A percentile compares a stretch with the other conserved stretches of the same genome.
Conservation (phyloP, 176 grass and related monocot species). For the Aegilops sharonensis region DNA sequence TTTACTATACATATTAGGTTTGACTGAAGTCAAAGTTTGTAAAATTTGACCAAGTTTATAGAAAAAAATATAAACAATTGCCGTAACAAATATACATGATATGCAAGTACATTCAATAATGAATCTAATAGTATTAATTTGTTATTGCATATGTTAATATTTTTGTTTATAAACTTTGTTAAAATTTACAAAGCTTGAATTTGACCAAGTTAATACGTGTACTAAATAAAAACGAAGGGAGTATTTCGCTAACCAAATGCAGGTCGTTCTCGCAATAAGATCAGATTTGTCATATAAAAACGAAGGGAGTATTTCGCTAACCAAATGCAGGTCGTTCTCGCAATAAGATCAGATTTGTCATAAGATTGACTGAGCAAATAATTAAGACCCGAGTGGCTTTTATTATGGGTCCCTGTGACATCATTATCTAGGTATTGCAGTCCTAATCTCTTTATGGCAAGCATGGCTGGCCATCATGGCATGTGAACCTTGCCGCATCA, state of each 20-base stretch:
- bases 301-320: background rate
- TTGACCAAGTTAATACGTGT: too few relatives aligned
- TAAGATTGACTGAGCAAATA: background rate
- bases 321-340: background rate
- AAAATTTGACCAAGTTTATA: too few relatives aligned
- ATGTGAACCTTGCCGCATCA: background rate
- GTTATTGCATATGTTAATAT: too few relatives aligned
- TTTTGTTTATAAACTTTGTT: too few relatives aligned
- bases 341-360: background rate
- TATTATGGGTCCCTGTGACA: background rate
- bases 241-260: background rate
- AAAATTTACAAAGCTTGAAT: too few relatives aligned
- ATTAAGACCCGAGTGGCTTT: background rate
- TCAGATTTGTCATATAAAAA: background rate
- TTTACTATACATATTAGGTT: too few relatives aligned
- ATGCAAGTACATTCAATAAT: too few relatives aligned
- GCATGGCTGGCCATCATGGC: background rate
- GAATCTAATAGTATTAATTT: too few relatives aligned
- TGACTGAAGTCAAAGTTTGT: too few relatives aligned
- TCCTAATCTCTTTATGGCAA: constrained; percentile 8
- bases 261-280: background rate
- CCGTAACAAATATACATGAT: too few relatives aligned
- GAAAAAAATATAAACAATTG: too few relatives aligned
- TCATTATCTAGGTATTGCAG: background rate
- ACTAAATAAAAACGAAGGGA: too few relatives aligned